These are phyloP conservation scores for Coemansia sp. DNA, from an alignment of 192 early-diverging fungal genomes.

Conservation along the genomic window DNA sequence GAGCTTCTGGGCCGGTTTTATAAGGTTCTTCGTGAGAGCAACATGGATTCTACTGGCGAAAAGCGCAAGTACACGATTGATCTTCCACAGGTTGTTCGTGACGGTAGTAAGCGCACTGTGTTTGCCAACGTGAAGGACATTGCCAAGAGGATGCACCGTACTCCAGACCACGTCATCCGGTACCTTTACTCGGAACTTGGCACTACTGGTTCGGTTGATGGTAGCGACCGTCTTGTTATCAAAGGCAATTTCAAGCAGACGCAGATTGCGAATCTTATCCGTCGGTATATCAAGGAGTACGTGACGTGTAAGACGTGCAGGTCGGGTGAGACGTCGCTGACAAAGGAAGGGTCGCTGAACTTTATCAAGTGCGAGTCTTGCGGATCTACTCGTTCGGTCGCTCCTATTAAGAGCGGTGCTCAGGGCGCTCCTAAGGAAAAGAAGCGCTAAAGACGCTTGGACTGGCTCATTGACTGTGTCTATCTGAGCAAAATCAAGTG, in stretches of 20 bases:
- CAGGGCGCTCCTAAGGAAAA: slow-evolving; percentile 71
- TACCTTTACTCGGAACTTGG: slow-evolving; percentile 99
- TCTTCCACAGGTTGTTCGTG: slow-evolving; percentile 86
- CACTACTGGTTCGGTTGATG: slow-evolving; percentile 95
- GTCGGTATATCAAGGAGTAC: slow-evolving; percentile 97
- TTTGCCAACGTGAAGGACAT: slow-evolving; percentile 98
- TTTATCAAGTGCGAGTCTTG: slow-evolving; percentile 98
- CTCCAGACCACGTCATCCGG: slow-evolving; percentile 96
- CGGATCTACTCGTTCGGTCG: slow-evolving; percentile 91
- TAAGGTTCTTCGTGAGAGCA: slow-evolving; percentile 87
- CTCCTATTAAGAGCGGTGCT: slow-evolving; percentile 97
- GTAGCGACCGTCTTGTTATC: slow-evolving; percentile 87
- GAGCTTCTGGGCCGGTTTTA: slow-evolving; percentile 93
- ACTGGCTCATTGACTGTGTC: not conserved
- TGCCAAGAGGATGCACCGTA: slow-evolving; percentile 90
- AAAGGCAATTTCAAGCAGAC: slow-evolving; percentile 98
- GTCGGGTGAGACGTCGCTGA: slow-evolving; percentile 88
- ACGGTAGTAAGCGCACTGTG: slow-evolving; percentile 94
- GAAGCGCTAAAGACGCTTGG: slow-evolving; percentile 16
- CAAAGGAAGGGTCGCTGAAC: slow-evolving; percentile 94
- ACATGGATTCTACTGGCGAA: slow-evolving; percentile 90
- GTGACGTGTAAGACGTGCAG: slow-evolving; percentile 99
- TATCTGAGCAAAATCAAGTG: not conserved
- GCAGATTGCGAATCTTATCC: slow-evolving; percentile 97
- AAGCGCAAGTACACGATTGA: slow-evolving; percentile 94